Base-by-base conservation (phyloP, 2,329 filamentous ascomycete species). In the Neoscytalidium dimidiatum region DNA sequence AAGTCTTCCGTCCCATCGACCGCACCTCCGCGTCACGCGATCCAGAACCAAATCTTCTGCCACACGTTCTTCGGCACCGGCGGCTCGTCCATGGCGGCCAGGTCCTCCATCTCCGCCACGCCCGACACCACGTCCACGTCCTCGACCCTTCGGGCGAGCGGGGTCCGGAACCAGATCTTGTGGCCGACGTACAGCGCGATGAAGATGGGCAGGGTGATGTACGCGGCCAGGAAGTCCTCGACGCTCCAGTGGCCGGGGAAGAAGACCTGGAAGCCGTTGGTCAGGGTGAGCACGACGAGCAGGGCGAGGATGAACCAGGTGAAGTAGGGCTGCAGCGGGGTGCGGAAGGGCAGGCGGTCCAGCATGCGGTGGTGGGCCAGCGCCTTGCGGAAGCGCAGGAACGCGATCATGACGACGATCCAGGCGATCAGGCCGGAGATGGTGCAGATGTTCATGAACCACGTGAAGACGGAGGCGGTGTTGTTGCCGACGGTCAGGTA, bases 401-500 rank as follows among this genome's bases (percentile, higher is more conserved):
- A 87, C 9, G 87, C 82, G 66, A 88, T 79, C 66, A 82, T 83
- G 67, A 83, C 82, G 67, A 78, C 80, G 67, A 82, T 80, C 85
- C 84, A 87, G 9, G 81, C 83, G 66, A 85, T 84, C 69, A 85
- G 78, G 9, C 82, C 83, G 0, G 81, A 82, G 4, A 83, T 81
- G 66, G 83, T 91, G 31, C 86, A 88, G 60, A 92, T 83, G 74
- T 90, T 90, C 72, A 88, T 84, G 75, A 92, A 90, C 87, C 89
- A 92, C 46, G 80, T 79, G 74, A 92, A 92, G 26, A 84, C 75
- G 17, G 78, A 75, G 62, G 78, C 78, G 14, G 80, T 80, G 33
- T 76, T 78, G 60, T 75, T 80, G 17, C 77, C 80, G 35, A 82
- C 77, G 64, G 81, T 83, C 67, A 86, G 79, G 69, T 83, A 85